Conservation (phyloP, 2,329 filamentous ascomycete genomes). For the Ceratocystis smalleyi region DNA sequence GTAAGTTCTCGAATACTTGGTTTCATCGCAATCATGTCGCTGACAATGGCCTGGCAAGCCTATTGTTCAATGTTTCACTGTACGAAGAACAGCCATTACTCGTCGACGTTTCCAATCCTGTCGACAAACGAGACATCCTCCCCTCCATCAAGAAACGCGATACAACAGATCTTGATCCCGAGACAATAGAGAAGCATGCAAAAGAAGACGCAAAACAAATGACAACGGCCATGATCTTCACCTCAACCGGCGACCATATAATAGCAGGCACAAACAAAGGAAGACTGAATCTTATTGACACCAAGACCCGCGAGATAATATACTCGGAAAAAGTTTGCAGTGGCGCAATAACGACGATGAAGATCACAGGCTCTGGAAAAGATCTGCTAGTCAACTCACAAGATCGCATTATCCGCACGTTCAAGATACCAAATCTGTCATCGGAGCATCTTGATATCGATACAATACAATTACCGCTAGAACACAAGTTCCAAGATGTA, state of each 20-base stretch:
- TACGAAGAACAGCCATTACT: conserved; percentile 87
- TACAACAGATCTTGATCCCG: conserved; percentile 52
- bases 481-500: conserved; percentile 97
- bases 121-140: conserved; percentile 59
- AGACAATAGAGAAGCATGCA: conserved; percentile 63
- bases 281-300: conserved; percentile 88
- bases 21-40: not conserved
- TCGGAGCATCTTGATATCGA: conserved; percentile 59
- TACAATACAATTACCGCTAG: conserved; percentile 74
- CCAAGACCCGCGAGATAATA: conserved; percentile 62
- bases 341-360: conserved; percentile 75
- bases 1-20: conserved; percentile 29
- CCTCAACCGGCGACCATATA: conserved; percentile 70
- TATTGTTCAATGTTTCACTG: conserved; percentile 75
- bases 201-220: conserved; percentile 89
- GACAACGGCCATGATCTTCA: conserved; percentile 85
- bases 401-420: conserved; percentile 86
- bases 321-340: conserved; percentile 79
- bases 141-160: conserved; percentile 69
- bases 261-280: conserved; percentile 89
- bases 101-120: conserved; percentile 58
- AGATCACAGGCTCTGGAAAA: conserved; percentile 65
- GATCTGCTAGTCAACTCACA: conserved; percentile 85
- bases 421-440: conserved; percentile 68
- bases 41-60: conserved; percentile 31